Evolutionary conservation across 1,284 basidiomycete genomes (phyloP).

Genomic region (Ceratobasidium sp.): DNA sequence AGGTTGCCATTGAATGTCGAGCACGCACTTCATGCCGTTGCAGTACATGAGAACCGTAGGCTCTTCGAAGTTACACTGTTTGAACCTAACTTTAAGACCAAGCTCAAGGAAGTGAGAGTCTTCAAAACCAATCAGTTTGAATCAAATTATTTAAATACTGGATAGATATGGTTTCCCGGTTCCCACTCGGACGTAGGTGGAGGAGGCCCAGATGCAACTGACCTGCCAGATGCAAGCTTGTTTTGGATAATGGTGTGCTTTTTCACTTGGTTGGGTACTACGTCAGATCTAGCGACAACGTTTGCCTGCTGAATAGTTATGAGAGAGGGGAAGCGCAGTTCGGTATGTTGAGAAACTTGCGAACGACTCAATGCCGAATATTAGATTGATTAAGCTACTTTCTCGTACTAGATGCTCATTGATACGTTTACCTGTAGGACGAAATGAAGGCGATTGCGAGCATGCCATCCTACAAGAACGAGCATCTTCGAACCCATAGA

Average conservation of each 20-base stretch:
- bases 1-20: slow-evolving; percentile 37
- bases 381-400: no score
- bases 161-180: slow-evolving; percentile 38
- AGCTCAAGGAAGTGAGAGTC: slow-evolving; percentile 9
- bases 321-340: no score
- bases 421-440: neutral
- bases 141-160: no score
- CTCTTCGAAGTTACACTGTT: slow-evolving; percentile 30
- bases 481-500: neutral
- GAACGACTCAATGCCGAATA: no score
- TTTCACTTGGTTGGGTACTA: neutral
- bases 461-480: neutral
- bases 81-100: neutral
- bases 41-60: slow-evolving; percentile 38
- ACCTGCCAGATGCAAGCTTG: slow-evolving; percentile 33
- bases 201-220: slow-evolving; percentile 28
- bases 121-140: neutral
- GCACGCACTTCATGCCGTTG: slow-evolving; percentile 37
- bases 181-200: slow-evolving; percentile 43
- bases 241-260: slow-evolving; percentile 42
- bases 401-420: no score
- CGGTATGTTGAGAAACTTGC: no score
- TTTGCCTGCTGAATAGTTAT: no score
- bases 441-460: slow-evolving; percentile 11
- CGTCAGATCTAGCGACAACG: no score